Conservation (phyloP, 139 green algal genomes). For the Volvox africanus region DNA sequence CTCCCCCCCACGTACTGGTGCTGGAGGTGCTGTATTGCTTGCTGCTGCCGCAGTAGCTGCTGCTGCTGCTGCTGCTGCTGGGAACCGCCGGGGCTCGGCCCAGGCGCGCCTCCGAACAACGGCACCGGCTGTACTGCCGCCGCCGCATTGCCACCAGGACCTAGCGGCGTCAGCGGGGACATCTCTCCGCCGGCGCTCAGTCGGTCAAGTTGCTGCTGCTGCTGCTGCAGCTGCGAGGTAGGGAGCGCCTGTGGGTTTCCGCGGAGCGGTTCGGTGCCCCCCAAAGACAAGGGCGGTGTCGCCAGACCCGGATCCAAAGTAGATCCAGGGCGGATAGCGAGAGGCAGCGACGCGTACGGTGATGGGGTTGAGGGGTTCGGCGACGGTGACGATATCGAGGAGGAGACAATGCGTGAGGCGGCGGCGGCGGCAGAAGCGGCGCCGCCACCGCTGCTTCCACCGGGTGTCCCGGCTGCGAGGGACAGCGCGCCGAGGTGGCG, state of each 20-base stretch:
- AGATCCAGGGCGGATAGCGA: conserved; percentile 19
- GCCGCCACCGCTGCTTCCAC: not conserved
- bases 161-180: not conserved
- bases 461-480: not conserved
- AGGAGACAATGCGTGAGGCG: not conserved
- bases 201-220: not conserved
- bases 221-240: conserved; percentile 7
- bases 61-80: not conserved
- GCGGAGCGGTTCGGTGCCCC: conserved; percentile 34
- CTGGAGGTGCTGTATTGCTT: not conserved
- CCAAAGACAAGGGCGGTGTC: conserved; percentile 17
- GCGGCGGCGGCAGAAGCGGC: not conserved
- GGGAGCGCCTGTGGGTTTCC: not conserved
- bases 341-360: not conserved
- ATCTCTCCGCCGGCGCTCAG: not conserved
- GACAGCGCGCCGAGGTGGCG: not conserved
- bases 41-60: conserved; percentile 22
- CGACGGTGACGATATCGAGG: not conserved
- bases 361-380: not conserved
- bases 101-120: conserved; percentile 21
- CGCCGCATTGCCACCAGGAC: not conserved
- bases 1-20: not conserved
- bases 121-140: not conserved
- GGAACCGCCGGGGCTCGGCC: not conserved
- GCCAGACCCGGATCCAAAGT: conserved; percentile 27